A percentile compares a stretch with the other conserved stretches of the same genome.
phyloP scores from a whole-genome alignment of 2,329 filamentous ascomycete species.

The Falciphora oryzae region DNA sequence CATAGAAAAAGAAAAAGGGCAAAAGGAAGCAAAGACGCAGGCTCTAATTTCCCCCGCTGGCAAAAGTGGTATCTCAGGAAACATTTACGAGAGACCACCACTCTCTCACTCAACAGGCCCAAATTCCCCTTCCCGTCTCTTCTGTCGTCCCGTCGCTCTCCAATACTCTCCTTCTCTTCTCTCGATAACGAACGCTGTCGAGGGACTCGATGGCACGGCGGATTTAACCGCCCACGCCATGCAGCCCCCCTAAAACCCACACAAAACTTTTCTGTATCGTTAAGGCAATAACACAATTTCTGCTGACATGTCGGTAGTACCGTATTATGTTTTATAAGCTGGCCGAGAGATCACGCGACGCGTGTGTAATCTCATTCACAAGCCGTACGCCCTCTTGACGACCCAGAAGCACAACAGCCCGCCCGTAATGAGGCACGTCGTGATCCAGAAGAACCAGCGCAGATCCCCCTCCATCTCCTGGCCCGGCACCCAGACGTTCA shows the following conservation, averaged over 20 bases:
- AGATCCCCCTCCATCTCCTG: conserved; percentile 74
- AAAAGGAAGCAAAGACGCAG: neutral
- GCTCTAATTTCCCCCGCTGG: neutral
- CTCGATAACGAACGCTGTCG: neutral
- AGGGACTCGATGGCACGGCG: no score
- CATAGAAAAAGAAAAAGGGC: neutral
- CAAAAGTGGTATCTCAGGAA: neutral
- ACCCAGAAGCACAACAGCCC: conserved; percentile 74
- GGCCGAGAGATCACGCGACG: neutral
- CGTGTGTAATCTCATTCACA: neutral
- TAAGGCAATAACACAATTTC: neutral
- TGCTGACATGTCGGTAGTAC: neutral
- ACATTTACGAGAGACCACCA: neutral
- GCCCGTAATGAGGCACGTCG: conserved; percentile 70
- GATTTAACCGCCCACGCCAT: no score
- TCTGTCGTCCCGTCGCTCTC: neutral
- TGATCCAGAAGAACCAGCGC: conserved; percentile 70
- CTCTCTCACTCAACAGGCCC: neutral
- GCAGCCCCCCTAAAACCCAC: neutral
- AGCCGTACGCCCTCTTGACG: conserved; percentile 71
- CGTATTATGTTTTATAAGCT: neutral
- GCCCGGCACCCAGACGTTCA: conserved; percentile 96
- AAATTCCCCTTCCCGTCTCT: neutral
- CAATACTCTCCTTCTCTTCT: neutral
- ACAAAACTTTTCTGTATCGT: neutral